phyloP scores from a whole-genome alignment of 202 grass and related monocot species.

The Carex arenaria region DNA sequence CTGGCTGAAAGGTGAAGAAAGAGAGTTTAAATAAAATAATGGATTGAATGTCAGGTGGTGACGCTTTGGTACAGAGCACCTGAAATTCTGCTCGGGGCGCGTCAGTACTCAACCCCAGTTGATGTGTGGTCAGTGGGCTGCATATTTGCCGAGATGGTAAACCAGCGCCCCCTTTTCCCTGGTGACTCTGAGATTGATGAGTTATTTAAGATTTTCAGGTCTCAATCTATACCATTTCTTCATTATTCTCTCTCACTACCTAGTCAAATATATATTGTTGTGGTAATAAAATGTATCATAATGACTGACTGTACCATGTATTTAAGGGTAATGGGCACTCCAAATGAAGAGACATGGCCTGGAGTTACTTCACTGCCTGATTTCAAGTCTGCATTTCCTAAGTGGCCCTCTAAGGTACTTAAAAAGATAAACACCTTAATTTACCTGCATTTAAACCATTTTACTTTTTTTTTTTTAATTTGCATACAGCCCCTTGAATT shows the following conservation, averaged over 20 bases:
- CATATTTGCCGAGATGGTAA: slow-evolving; percentile 99
- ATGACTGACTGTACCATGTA: not conserved
- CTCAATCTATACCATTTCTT: slow-evolving; percentile 1
- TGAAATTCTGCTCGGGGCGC: slow-evolving; percentile 84
- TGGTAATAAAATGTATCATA: slow-evolving; percentile 4
- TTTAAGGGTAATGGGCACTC: slow-evolving; percentile 81
- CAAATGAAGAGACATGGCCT: slow-evolving; percentile 94
- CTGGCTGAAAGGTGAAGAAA: not conserved
- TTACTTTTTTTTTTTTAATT: not conserved
- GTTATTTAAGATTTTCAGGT: slow-evolving; percentile 99
- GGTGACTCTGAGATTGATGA: slow-evolving; percentile 98
- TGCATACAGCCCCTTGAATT: not conserved
- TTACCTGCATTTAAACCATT: not conserved
- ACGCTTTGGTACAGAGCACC: slow-evolving; percentile 98
- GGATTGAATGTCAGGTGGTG: slow-evolving; percentile 68
- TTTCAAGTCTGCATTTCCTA: slow-evolving; percentile 95
- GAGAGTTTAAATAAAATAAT: not conserved
- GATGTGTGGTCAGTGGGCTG: slow-evolving; percentile 97
- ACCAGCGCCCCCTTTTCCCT: slow-evolving; percentile 81
- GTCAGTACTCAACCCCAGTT: slow-evolving; percentile 94
- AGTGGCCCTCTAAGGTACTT: slow-evolving; percentile 77
- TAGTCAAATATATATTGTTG: not conserved
- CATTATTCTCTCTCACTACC: not conserved
- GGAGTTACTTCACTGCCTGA: slow-evolving; percentile 84
- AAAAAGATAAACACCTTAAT: slow-evolving; percentile 13